Conservation (phyloP, 495 filamentous ascomycete species). For the Immersiella caudata region DNA sequence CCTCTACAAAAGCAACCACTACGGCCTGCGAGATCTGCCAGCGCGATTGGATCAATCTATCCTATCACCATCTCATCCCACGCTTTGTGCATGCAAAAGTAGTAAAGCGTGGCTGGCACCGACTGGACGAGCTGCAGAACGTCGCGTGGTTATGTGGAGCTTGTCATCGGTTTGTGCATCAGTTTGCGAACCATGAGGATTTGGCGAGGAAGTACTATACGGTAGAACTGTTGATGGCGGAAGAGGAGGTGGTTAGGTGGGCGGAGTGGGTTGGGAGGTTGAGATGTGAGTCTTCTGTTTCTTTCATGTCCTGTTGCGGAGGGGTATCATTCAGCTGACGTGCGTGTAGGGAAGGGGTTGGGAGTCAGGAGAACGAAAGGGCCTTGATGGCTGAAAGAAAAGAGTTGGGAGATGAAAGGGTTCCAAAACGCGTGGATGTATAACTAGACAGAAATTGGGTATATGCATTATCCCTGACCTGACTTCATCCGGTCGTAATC, state of each 20-base stretch:
- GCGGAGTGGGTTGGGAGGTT: conserved; percentile 66
- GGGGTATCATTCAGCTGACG: neutral
- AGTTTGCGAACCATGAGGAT: conserved; percentile 75
- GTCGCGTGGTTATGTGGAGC: conserved; percentile 90
- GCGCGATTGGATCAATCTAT: conserved; percentile 74
- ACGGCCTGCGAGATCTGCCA: conserved; percentile 78
- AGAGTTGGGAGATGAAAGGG: neutral
- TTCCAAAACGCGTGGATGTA: neutral
- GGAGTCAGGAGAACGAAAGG: neutral
- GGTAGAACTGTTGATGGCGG: conserved; percentile 66
- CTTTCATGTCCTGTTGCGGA: neutral
- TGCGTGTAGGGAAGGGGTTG: neutral
- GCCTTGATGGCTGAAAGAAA: neutral
- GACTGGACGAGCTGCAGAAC: conserved; percentile 70
- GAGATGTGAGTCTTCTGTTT: conserved; percentile 61
- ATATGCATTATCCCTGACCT: neutral
- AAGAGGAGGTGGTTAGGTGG: conserved; percentile 75
- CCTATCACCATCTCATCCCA: conserved; percentile 86
- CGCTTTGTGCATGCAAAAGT: conserved; percentile 76
- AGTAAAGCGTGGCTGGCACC: conserved; percentile 79
- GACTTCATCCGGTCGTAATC: neutral
- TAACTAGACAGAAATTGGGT: neutral
- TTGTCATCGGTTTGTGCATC: conserved; percentile 85
- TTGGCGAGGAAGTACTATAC: conserved; percentile 74
- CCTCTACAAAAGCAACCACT: conserved; percentile 49